Base-by-base conservation (phyloP, 75 land plant species). In the Cupressus sempervirens region DNA sequence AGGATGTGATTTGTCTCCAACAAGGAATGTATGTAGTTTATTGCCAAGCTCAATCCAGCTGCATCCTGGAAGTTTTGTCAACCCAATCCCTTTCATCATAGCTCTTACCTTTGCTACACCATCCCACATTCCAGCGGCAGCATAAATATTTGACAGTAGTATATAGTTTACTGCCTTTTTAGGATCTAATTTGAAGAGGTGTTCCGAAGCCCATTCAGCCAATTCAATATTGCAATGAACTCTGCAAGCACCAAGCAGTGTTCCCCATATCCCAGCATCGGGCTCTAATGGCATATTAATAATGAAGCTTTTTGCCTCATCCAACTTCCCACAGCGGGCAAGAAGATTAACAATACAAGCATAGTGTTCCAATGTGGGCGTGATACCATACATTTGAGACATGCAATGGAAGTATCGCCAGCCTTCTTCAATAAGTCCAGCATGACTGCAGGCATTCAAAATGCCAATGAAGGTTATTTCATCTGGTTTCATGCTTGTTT, bases 321-420 rank as follows among this genome's bases (percentile, higher is more conserved):
- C 43, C 13, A 86, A 41, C 84, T 46, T 86, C 36, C 87, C 86
- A 14, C 77, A 32, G 11, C 87, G 86, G 10, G 52, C 86, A 53
- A 86, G 53, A 36, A 86, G 15, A 53, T 83, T 86, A n/a, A 86
- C 87, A 86, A 86, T 48, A 40, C 86, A 86, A 38, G 48, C 30
- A 58, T 84, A 83, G 68, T 86, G 86, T 15, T 86, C 87, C 68
- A 86, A 58, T 18, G 20, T 84, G 8, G 87, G 87, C 11, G 50
- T 30, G 26, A 83, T 86, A 36, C 87, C 87, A 84, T 83, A 67
- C 43, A 83, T 86, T 67, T 62, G 41, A 45, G 56, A 29, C 87
- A 86, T 84, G 36, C 50, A 83, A 34, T 38, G 46, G 46, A 83
- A 86, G 74, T 84, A 62, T 72, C 9, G 74, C 74, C 74, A 30